phyloP scores from a whole-genome alignment of 2,329 filamentous ascomycete species.

The Macrophomina phaseolina region DNA sequence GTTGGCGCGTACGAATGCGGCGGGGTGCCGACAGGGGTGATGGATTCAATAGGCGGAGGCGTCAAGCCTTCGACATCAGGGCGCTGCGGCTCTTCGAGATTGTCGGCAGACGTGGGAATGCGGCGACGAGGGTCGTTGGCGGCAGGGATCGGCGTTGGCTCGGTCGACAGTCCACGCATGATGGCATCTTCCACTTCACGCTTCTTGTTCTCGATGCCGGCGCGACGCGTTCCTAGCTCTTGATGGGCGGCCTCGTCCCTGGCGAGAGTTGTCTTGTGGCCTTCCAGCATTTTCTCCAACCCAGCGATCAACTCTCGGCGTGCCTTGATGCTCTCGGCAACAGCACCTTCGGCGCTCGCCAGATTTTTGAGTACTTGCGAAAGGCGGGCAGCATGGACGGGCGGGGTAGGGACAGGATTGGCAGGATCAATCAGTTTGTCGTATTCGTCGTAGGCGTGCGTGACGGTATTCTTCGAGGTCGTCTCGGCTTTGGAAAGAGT shows the following conservation, averaged over 20 bases:
- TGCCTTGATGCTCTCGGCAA: constrained; percentile 87
- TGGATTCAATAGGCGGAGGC: constrained; percentile 69
- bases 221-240: constrained; percentile 69
- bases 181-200: constrained; percentile 89
- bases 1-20: constrained; percentile 40
- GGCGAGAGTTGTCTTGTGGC: constrained; percentile 71
- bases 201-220: constrained; percentile 79
- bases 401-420: constrained; percentile 74
- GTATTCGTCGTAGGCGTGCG: constrained; percentile 79
- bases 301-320: constrained; percentile 77
- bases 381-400: constrained; percentile 88
- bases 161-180: constrained; percentile 77
- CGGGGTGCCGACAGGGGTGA: constrained; percentile 59
- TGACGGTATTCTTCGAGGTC: constrained; percentile 69
- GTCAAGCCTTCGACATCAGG: constrained; percentile 88
- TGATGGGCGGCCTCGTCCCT: constrained; percentile 71
- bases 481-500: constrained; percentile 74
- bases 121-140: constrained; percentile 32
- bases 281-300: constrained; percentile 80
- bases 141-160: constrained; percentile 53
- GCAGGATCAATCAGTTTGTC: constrained; percentile 79
- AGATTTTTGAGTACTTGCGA: constrained; percentile 89
- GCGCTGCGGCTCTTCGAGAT: constrained; percentile 65
- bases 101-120: constrained; percentile 21
- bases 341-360: constrained; percentile 84